Percentiles rank a stretch among this genome's conserved stretches.
These are phyloP conservation scores for Pisolithus sp. DNA, from an alignment of 768 basidiomycete species.

Conservation along the genomic window DNA sequence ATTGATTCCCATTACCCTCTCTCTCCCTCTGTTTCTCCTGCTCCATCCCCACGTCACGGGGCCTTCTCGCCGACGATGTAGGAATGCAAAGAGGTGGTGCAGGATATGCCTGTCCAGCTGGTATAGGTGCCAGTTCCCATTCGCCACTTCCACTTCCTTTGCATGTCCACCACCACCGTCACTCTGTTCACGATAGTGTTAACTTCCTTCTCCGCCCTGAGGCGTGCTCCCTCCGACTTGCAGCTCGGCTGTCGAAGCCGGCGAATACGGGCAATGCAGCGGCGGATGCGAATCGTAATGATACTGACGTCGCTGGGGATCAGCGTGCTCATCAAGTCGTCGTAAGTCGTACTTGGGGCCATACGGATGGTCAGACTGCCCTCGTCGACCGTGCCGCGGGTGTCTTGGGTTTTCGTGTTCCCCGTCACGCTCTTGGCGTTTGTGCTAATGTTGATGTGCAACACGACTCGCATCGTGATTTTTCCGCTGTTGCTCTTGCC, in stretches of 20 bases:
- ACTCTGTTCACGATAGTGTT: too few relatives aligned
- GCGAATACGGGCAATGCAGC: not conserved
- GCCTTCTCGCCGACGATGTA: constrained; percentile 17
- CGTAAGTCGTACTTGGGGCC: too few relatives aligned
- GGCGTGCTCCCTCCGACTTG: constrained; percentile 2
- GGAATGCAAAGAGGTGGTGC: constrained; percentile 18
- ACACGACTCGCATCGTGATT: not conserved
- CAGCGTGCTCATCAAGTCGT: too few relatives aligned
- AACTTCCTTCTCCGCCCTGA: too few relatives aligned
- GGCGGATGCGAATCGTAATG: not conserved
- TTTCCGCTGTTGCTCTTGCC: too few relatives aligned
- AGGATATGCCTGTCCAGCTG: constrained; percentile 21
- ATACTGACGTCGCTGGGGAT: not conserved
- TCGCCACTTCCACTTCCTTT: not conserved
- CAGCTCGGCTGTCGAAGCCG: constrained; percentile 9
- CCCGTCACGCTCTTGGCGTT: not conserved
- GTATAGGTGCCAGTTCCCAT: constrained; percentile 24
- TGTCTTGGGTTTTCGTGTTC: too few relatives aligned
- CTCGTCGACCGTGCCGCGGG: too few relatives aligned
- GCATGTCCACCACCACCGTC: constrained; percentile 6
- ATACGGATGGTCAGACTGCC: too few relatives aligned
- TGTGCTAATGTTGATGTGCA: not conserved
- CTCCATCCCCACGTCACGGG: not conserved
- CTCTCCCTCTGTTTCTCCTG: not conserved
- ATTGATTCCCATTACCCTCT: not conserved